Evolutionary conservation across 371 early-diverging fungal genomes (phyloP).

Genomic region (Mortierella sp.): DNA sequence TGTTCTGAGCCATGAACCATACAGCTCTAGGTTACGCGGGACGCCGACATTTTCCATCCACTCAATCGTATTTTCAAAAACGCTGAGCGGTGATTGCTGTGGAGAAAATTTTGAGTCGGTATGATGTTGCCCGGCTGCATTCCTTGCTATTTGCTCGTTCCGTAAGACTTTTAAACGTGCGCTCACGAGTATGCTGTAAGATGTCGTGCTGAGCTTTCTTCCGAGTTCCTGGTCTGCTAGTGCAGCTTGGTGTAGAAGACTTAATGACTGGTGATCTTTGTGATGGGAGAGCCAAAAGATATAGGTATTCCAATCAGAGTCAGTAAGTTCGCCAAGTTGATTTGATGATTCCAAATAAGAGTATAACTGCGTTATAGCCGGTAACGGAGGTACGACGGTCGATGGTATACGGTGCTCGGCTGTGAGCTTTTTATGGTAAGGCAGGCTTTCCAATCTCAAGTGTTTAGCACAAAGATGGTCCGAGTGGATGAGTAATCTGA

Average conservation of each 20-base stretch:
- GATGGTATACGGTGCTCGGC: conserved; percentile 27
- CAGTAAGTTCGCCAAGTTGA: conserved; percentile 10
- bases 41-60: conserved; percentile 16
- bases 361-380: conserved; percentile 22
- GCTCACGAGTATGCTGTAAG: conserved; percentile 17
- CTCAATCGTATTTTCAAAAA: conserved; percentile 24
- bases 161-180: conserved; percentile 3
- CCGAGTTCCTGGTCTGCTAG: not conserved
- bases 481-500: conserved; percentile 26
- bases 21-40: conserved; percentile 14
- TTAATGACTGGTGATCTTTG: conserved; percentile 19
- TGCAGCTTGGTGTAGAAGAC: conserved; percentile 12
- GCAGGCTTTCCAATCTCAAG: not conserved
- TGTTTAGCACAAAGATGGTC: conserved; percentile 4
- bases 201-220: not conserved
- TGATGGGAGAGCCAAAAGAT: conserved; percentile 36
- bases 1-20: conserved; percentile 20
- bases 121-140: too few species aligned
- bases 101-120: not conserved
- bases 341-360: conserved; percentile 4
- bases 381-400: conserved; percentile 33
- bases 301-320: conserved; percentile 31
- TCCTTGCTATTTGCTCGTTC: not conserved
- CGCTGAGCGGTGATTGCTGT: not conserved
- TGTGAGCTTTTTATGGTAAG: conserved; percentile 3